A percentile compares a stretch with the other conserved stretches of the same genome.
Conservation (phyloP, 1,284 basidiomycete genomes). For the Heimioporus punctisporus region DNA sequence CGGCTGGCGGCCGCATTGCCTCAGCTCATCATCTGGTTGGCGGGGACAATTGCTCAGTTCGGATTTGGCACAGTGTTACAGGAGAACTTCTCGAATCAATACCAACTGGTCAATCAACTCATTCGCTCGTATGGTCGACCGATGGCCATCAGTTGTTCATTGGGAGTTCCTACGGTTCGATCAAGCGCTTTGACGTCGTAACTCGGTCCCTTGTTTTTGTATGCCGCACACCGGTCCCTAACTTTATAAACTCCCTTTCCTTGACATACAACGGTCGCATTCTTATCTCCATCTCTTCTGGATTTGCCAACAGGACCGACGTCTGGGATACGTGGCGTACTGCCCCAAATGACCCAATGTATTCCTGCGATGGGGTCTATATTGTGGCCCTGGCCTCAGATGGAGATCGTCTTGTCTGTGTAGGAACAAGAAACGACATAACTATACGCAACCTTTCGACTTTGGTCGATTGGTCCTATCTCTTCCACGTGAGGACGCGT, state of each 20-base stretch:
- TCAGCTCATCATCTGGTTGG: constrained; percentile 1
- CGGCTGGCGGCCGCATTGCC: constrained; percentile 9
- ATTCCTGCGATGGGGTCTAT: background rate
- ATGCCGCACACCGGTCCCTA: background rate
- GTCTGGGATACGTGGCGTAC: constrained; percentile 9
- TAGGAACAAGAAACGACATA: background rate
- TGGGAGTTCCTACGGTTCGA: constrained; percentile 1
- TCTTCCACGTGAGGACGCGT: constrained; percentile 7
- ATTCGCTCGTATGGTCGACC: constrained; percentile 8
- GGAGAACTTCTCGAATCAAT: background rate
- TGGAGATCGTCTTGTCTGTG: background rate
- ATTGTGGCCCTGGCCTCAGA: background rate
- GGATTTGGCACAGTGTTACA: background rate
- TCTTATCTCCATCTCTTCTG: constrained; percentile 10
- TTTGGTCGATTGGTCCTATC: background rate
- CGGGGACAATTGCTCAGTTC: background rate
- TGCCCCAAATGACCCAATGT: background rate
- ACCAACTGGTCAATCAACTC: background rate
- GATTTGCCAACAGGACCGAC: background rate
- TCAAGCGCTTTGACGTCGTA: background rate
- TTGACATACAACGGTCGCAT: constrained; percentile 3
- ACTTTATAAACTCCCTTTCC: constrained; percentile 6
- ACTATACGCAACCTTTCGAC: background rate
- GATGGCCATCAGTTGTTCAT: constrained; percentile 7
- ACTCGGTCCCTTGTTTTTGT: background rate